phyloP scores from a whole-genome alignment of 176 grass and related monocot species.

The Musa troglodytarum region DNA sequence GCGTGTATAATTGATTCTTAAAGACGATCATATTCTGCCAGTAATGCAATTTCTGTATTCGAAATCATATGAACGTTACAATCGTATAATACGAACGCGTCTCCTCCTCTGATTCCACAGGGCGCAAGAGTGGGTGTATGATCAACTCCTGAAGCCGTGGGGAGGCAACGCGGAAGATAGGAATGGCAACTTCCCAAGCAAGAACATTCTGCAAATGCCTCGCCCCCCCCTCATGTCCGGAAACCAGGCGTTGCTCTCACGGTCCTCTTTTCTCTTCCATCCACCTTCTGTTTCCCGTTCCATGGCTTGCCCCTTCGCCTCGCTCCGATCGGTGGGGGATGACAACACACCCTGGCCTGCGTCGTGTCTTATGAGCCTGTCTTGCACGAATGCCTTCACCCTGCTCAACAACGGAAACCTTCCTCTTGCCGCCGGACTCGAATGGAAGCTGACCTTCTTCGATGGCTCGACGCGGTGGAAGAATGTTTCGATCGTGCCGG shows the following conservation, averaged over 20 bases:
- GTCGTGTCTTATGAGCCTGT: constrained; percentile 24
- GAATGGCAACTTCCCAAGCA: constrained; percentile 62
- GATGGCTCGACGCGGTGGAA: constrained; percentile 52
- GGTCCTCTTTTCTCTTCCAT: not conserved
- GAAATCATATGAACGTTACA: too few relatives aligned
- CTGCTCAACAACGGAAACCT: constrained; percentile 34
- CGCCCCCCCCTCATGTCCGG: constrained; percentile 31
- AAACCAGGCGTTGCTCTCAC: constrained; percentile 32
- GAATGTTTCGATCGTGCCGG: constrained; percentile 43
- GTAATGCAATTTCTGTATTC: too few relatives aligned
- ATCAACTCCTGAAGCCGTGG: not conserved
- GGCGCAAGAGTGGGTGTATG: not conserved
- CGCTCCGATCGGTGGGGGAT: constrained; percentile 12
- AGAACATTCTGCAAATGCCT: constrained; percentile 68
- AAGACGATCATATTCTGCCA: too few relatives aligned
- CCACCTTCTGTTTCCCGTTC: constrained; percentile 3
- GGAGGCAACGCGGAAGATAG: constrained; percentile 33
- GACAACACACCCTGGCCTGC: constrained; percentile 35
- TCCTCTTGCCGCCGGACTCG: constrained; percentile 36
- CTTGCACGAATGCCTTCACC: constrained; percentile 58
- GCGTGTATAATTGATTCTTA: too few relatives aligned
- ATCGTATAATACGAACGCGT: not conserved
- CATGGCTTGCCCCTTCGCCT: constrained; percentile 14
- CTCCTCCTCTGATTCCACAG: not conserved
- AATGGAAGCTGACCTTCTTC: constrained; percentile 59